Evolutionary conservation across 2,329 filamentous ascomycete genomes (phyloP), one percentile per base, ranked within the genome.

Genomic region (Penicillium sp.): DNA sequence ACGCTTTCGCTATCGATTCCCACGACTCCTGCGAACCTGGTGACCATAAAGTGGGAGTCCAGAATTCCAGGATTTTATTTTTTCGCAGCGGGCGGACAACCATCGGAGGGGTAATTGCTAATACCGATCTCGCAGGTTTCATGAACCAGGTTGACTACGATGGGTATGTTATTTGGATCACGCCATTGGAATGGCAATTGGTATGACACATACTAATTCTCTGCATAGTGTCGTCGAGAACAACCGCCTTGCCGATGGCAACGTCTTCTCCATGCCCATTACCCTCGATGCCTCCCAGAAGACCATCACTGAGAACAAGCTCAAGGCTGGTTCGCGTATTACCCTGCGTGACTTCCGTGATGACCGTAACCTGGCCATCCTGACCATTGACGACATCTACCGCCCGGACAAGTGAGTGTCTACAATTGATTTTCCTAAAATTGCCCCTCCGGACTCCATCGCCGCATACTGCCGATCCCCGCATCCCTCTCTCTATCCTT

Each of bases 71-170:
- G 28, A 2, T 1, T 29, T 29, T 29, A 36, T 47, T 42, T 45
- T 28, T 49, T 34, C 42, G 36, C 46, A 31, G 54, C 48, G 55
- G 44, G 52, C 51, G 54, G 45, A 49, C 15, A 54, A 33, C 31
- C 12, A 28, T 41, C 29, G 23, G 48, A 51, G 50, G 52, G 48
- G 47, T 41, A 54, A 48, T 61, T 38, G 49, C 57, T 66, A 54
- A 65, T 41, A 42, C 34, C 49, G 53, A 51, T 60, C 49, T 64
- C 52, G 21, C 67, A 95, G 90, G 92, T 69, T 99, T 99, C 81
- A 88, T 99, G 88, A 96, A 85, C 75, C 86, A 99, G 81, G 88
- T 90, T 77, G 94, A 99, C 77, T 99, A 96, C 81, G 88, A 95
- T 76, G 86, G 89, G 90, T 93, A 83, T 63, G 82, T 74, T 26